Evolutionary conservation across 2,329 filamentous ascomycete species (phyloP), one percentile per base, ranked within the genome.

Genomic region (Botrytis paeoniae): DNA sequence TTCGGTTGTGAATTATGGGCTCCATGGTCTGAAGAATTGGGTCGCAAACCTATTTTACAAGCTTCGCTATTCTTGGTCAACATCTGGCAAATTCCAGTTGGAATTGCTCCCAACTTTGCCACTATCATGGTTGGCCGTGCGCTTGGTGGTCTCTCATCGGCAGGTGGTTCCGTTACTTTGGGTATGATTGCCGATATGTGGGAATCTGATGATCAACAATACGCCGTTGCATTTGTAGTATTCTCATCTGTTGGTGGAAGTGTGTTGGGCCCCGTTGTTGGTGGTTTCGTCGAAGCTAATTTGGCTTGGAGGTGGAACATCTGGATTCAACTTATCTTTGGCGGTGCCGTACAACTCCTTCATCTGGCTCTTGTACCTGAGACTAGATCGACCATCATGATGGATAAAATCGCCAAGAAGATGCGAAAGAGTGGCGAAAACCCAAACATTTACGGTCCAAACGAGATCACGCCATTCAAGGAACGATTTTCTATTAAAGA

Each of bases 1-100:
- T 95, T 96, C 80, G 93, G 93, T 51, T 96, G 93, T 81, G 93
- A 96, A 81, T 86, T 95, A 0, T 96, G 93, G 93, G 93, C 93
- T 0, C 93, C 93, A 0, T 96, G 93, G 92, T 92, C 89, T 63
- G 93, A 97, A 81, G 93, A 96, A 79, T 85, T 95, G 68, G 93
- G 93, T 32, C 89, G 93, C 68, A 92, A 90, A 84, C 91, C 91
- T 2, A 87, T 96, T 72, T 85, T 95, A 35, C 93, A 95, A 84
- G 82, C 87, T 37, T 92, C 89, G 54, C 83, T 96, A 71, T 87
- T 92, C 75, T 83, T 96, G 18, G 92, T 95, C 81, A 96, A 96
- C 78, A 82, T 95, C 72, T 96, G 88, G 85, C 91, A 93, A 76
- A 81, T 94, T 0, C 91, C 91, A 7, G 91, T 93, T 43, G 92